Percentiles rank a stretch among this genome's conserved stretches.
Evolutionary conservation across 2,329 filamentous ascomycete genomes (phyloP).

Genomic region (Fusarium sp.): DNA sequence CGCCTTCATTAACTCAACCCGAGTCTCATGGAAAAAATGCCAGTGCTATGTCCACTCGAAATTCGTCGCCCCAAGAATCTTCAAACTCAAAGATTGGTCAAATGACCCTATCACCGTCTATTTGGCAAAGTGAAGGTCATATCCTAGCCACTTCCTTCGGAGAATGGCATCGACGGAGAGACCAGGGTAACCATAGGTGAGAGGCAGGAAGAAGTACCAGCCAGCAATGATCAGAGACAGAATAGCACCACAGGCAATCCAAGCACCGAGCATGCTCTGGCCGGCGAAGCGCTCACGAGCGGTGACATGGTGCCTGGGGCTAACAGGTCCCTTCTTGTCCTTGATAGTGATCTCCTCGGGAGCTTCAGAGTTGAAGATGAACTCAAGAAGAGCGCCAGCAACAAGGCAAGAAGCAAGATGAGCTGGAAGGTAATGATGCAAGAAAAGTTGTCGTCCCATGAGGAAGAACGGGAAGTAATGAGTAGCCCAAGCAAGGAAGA

Average conservation of each 20-base stretch:
- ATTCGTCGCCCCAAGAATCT: not conserved
- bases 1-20: not conserved
- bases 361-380: constrained; percentile 92
- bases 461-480: constrained; percentile 98
- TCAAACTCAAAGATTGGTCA: not conserved
- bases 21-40: not conserved
- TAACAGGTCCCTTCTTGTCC: constrained; percentile 56
- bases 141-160: constrained; percentile 92
- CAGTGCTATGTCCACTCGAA: not conserved
- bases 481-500: constrained; percentile 97
- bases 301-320: constrained; percentile 71
- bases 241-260: constrained; percentile 80
- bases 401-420: constrained; percentile 92
- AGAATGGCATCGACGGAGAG: constrained; percentile 80
- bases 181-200: constrained; percentile 95
- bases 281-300: constrained; percentile 82
- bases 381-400: constrained; percentile 90
- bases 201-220: constrained; percentile 92
- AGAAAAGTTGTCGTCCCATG: constrained; percentile 97
- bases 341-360: constrained; percentile 63
- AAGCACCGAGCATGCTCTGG: constrained; percentile 79
- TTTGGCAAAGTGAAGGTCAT: constrained; percentile 99
- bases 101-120: constrained; percentile 55
- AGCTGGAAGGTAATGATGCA: constrained; percentile 96
- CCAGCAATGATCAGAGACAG: constrained; percentile 74